Base-by-base conservation (phyloP, 1,139 yeast species). In the Kurtzmaniella quercitrusa region DNA sequence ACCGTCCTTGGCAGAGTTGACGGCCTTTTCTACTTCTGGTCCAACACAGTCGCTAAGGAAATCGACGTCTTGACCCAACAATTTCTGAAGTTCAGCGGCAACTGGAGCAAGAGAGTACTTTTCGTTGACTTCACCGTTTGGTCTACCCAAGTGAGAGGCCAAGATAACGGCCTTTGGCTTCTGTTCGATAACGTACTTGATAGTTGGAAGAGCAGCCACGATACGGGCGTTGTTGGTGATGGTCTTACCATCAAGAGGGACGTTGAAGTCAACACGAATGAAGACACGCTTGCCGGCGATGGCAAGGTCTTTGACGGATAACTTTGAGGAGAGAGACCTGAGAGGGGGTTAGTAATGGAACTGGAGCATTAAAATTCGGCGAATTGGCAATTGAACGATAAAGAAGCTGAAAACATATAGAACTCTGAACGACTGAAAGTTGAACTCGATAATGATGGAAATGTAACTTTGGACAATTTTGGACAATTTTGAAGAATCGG, bases 161-260 rank as follows among this genome's bases (percentile, higher is more conserved):
- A 91, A 81, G 54, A 93, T 74, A 51, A 91, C 82, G 52, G 83
- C 88, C 78, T 86, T 87, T 64, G 98, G 96, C 62, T 85, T 81
- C 56, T 90, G 82, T 62, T 87, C 91, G 66, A 85, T 73, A 46
- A 93, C 97, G 65, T 90, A 90, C 73, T 91, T 73, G 75, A 91
- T 91, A 55, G 98, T 90, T 67, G 98, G 98, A 60, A 91, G 75
- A 54, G 98, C 98, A 66, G 97, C 98, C 58, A 89, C 97, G 66
- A 91, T 93, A 75, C 98, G 85, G 77, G 91, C 97, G 76, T 91
- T 91, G 83, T 93, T 91, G 77, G 98, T 93, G 79, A 91, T 93
- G 65, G 84, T 89, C 62, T 79, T 82, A 55, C 96, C 98, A 65
- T 91, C 96, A 59, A 91, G 81, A 62, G 98, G 98, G 55, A 93